A percentile compares a stretch with the other conserved stretches of the same genome.
Evolutionary conservation across 805 yeast species (phyloP).

Genomic region (Candida endomychidarum): DNA sequence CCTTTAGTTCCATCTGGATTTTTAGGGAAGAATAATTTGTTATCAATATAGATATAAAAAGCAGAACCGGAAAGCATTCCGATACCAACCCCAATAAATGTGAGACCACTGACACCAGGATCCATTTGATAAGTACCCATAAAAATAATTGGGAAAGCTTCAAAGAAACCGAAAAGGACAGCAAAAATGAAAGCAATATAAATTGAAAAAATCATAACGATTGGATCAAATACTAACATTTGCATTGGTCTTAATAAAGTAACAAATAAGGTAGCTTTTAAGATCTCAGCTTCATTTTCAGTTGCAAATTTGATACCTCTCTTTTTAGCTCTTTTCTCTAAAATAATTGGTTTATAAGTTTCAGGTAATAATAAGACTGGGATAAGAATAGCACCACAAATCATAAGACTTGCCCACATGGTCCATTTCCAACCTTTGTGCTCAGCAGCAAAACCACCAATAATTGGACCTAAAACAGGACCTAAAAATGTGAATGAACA

Average conservation of each 20-base stretch:
- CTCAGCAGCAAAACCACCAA: conserved; percentile 71
- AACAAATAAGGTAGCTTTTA: conserved; percentile 47
- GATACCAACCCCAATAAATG: conserved; percentile 70
- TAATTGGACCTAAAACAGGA: conserved; percentile 73
- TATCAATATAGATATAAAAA: conserved; percentile 52
- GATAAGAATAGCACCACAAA: conserved; percentile 58
- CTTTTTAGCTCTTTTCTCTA: conserved; percentile 57
- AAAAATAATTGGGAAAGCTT: conserved; percentile 75
- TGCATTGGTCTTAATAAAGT: conserved; percentile 62
- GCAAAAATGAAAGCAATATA: conserved; percentile 77
- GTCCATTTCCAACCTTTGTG: conserved; percentile 67
- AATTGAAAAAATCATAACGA: conserved; percentile 64
- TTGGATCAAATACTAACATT: conserved; percentile 74
- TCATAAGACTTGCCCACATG: conserved; percentile 66
- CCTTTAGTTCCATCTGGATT: conserved; percentile 63
- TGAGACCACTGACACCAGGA: conserved; percentile 62
- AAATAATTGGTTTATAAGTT: conserved; percentile 69
- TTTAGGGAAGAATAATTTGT: conserved; percentile 49
- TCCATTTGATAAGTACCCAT: conserved; percentile 61
- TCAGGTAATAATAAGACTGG: conserved; percentile 60
- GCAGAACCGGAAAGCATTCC: conserved; percentile 61
- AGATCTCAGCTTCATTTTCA: conserved; percentile 35
- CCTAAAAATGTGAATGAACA: conserved; percentile 80
- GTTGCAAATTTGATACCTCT: conserved; percentile 52
- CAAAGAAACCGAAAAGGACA: conserved; percentile 76